Conservation (phyloP, 352 stramenopile species). For the Pythium myriotylum region DNA sequence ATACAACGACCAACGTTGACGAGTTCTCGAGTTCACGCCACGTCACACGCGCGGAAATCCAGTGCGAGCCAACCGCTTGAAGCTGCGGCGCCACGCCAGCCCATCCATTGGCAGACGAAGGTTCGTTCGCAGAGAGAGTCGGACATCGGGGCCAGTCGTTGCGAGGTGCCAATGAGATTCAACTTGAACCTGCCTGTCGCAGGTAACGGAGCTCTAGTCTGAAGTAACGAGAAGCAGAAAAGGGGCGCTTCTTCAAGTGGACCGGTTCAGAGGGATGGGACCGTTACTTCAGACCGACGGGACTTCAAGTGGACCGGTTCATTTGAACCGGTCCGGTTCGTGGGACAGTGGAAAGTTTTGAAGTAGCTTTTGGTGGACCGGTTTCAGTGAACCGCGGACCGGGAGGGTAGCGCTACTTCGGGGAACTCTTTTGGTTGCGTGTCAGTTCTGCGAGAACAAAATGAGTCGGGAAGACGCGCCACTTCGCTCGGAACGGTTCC, state of each 20-base stretch:
- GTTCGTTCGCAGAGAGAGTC: background rate
- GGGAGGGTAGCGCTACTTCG: no score
- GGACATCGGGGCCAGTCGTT: slow-evolving; percentile 12
- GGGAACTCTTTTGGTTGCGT: no score
- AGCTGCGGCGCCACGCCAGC: background rate
- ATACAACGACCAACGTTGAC: background rate
- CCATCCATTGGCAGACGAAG: background rate
- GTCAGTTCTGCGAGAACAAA: no score
- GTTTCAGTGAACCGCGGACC: no score
- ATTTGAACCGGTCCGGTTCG: background rate
- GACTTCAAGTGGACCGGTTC: slow-evolving; percentile 3
- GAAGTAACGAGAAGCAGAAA: no score
- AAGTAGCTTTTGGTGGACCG: no score
- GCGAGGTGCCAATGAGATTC: slow-evolving; percentile 17
- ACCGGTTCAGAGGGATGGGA: slow-evolving; percentile 2
- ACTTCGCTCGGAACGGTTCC: no score
- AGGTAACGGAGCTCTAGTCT: slow-evolving; percentile 1
- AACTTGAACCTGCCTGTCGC: slow-evolving; percentile 26
- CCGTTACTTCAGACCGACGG: background rate
- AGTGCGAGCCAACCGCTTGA: slow-evolving; percentile 6
- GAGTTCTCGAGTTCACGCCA: slow-evolving; percentile 4
- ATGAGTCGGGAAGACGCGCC: no score
- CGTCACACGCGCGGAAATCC: slow-evolving; percentile 10
- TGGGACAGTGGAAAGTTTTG: no score
- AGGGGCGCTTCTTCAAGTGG: slow-evolving; percentile 8